phyloP scores from a whole-genome alignment of 495 filamentous ascomycete species.

The Usnea hakonensis region DNA sequence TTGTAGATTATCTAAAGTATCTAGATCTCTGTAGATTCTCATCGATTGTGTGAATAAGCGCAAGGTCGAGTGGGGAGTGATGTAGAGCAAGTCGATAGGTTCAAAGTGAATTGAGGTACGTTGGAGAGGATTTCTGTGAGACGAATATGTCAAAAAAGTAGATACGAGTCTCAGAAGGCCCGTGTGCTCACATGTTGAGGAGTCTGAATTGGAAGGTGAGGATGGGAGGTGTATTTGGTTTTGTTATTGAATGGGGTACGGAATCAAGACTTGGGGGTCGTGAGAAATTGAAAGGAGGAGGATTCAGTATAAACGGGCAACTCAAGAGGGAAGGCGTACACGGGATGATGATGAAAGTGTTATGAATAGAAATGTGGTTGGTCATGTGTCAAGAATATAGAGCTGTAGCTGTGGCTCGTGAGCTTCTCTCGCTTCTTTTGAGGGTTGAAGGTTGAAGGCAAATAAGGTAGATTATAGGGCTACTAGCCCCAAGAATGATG shows the following conservation, averaged over 20 bases:
- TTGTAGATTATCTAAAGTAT: slow-evolving; percentile 17
- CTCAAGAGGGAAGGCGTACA: neutral
- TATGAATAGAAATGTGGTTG: neutral
- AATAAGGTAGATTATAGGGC: neutral
- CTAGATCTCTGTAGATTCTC: neutral
- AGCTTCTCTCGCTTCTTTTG: too few species aligned
- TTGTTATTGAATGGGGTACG: neutral
- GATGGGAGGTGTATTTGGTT: neutral
- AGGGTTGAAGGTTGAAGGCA: neutral
- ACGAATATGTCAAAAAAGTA: neutral
- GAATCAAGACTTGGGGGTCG: neutral
- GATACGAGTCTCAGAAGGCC: neutral
- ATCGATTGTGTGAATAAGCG: neutral
- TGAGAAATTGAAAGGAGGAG: neutral
- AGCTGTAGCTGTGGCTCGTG: too few species aligned
- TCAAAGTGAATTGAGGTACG: neutral
- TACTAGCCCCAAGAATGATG: too few species aligned
- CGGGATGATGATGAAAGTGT: too few species aligned
- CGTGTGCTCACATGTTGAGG: neutral
- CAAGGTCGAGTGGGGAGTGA: neutral
- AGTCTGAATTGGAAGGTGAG: neutral
- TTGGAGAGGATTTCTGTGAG: neutral
- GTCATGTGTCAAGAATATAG: slow-evolving; percentile 2
- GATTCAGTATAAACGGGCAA: neutral
- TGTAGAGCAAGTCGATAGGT: neutral